Base-by-base conservation (phyloP, 345 rosid species). In the Eutrema yunnanense region DNA sequence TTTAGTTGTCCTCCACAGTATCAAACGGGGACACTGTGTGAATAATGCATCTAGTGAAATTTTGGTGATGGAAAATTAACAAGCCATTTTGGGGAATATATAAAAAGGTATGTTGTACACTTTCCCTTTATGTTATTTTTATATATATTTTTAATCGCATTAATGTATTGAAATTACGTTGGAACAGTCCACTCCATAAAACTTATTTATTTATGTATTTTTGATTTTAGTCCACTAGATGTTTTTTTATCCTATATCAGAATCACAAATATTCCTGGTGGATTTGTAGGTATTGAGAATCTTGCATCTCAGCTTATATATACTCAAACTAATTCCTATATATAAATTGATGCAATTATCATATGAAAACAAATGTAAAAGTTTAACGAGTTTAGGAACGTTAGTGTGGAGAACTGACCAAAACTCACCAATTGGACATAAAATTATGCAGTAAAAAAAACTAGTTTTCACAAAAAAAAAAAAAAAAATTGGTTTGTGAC, bases 1-100 rank as follows among this genome's bases (percentile, higher is more conserved):
- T 68, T 53, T 69, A 75, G 79, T 61, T 75, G 74, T 75, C 51
- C 50, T 75, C 58, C 79, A 75, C 64, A 36, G 74, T 60, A 26
- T 59, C 62, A 9, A 43, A 67, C 1, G 14, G 29, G 67, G 41
- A 33, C 78, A 60, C 44, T 42, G 53, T 67, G 53, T 67, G 13
- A 50, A 48, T 65, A 67, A 38, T 67, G 61, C 70, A 62, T 44
- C 22, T 75, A 62, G 60, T 75, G 74, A 53, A 43, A 69, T 29
- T 67, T 69, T 48, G 64, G 69, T 68, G 79, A 69, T 62, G 37
- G 65, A 69, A 62, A 75, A 44, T 61, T 36, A 75, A 62, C 36
- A 48, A 69, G 43, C 51, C 65, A 37, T 46, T 53, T 62, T 46
- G 13, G 55, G 57, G 65, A 36, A 46, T 44, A 36, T 46, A 43